A percentile compares a stretch with the other conserved stretches of the same genome.
These are phyloP conservation scores for Citrus sp. DNA, from an alignment of 345 rosid genomes.

Conservation along the genomic window DNA sequence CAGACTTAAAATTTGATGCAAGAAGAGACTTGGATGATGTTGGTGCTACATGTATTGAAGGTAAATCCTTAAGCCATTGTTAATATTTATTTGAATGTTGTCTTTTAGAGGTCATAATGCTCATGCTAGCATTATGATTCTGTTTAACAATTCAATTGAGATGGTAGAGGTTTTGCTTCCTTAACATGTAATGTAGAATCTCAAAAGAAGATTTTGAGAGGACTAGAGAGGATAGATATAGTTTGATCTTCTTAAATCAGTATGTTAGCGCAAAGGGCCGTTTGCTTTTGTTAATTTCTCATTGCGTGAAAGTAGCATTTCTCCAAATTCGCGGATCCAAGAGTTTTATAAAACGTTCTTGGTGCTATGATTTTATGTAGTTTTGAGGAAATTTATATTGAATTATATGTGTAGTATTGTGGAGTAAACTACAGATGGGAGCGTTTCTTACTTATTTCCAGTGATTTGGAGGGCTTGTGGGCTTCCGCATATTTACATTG, in stretches of 20 bases:
- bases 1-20: slow-evolving; percentile 92
- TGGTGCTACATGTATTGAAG: slow-evolving; percentile 76
- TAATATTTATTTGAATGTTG: slow-evolving; percentile 6
- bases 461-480: not conserved
- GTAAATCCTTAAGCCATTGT: slow-evolving; percentile 31
- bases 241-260: not conserved
- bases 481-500: not conserved
- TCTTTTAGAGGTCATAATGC: not conserved
- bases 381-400: not conserved
- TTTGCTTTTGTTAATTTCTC: not conserved
- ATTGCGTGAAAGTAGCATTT: too few relatives aligned
- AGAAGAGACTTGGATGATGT: slow-evolving; percentile 99
- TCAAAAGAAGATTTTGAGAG: slow-evolving; percentile 1
- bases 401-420: not conserved
- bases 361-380: not conserved
- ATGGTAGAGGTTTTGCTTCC: not conserved
- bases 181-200: not conserved
- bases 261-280: not conserved
- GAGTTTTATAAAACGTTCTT: too few relatives aligned
- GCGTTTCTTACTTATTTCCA: not conserved
- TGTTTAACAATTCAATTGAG: not conserved
- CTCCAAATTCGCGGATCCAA: too few relatives aligned
- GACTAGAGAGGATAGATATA: not conserved
- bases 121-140: not conserved
- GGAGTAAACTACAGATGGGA: not conserved